A percentile compares a stretch with the other conserved stretches of the same genome.
Conservation (phyloP, 2,329 filamentous ascomycete genomes). For the Diaporthe amygdali region DNA sequence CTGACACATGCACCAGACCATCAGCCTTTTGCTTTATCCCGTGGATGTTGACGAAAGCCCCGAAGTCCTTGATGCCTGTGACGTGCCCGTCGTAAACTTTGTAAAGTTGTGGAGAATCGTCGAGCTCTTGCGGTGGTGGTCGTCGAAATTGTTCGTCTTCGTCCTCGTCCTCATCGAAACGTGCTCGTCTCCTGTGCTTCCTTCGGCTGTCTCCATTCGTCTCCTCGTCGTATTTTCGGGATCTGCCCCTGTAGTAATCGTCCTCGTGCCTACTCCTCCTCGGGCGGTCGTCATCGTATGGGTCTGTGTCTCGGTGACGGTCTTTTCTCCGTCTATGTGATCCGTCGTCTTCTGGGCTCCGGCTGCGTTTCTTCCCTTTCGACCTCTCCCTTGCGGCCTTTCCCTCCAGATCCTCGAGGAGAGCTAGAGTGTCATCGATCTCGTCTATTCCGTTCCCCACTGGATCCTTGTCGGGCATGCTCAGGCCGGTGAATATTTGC, state of each 20-base stretch:
- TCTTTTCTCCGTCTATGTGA: constrained; percentile 54
- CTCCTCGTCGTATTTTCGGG: constrained; percentile 60
- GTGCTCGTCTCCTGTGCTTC: constrained; percentile 47
- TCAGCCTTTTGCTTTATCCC: constrained; percentile 89
- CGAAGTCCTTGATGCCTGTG: constrained; percentile 93
- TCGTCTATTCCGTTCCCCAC: constrained; percentile 58
- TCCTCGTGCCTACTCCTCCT: constrained; percentile 32
- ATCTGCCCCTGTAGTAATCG: constrained; percentile 49
- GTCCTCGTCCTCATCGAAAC: constrained; percentile 45
- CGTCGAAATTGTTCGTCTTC: constrained; percentile 67
- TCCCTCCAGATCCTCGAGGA: constrained; percentile 84
- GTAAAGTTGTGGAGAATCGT: constrained; percentile 79
- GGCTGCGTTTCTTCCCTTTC: constrained; percentile 42
- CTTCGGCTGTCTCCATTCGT: constrained; percentile 53
- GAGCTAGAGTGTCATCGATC: constrained; percentile 90
- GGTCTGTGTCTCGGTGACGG: constrained; percentile 39
- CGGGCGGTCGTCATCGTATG: constrained; percentile 39
- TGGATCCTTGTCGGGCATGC: constrained; percentile 78
- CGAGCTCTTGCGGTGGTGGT: constrained; percentile 74
- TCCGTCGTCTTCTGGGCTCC: constrained; percentile 49
- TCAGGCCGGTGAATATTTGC: constrained; percentile 87
- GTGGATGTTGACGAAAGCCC: constrained; percentile 90
- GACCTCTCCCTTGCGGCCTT: constrained; percentile 53
- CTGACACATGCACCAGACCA: constrained; percentile 91
- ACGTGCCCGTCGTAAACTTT: constrained; percentile 92